These are phyloP conservation scores for Boehmeria nivea DNA, from an alignment of 306 rosid species.

Conservation along the genomic window DNA sequence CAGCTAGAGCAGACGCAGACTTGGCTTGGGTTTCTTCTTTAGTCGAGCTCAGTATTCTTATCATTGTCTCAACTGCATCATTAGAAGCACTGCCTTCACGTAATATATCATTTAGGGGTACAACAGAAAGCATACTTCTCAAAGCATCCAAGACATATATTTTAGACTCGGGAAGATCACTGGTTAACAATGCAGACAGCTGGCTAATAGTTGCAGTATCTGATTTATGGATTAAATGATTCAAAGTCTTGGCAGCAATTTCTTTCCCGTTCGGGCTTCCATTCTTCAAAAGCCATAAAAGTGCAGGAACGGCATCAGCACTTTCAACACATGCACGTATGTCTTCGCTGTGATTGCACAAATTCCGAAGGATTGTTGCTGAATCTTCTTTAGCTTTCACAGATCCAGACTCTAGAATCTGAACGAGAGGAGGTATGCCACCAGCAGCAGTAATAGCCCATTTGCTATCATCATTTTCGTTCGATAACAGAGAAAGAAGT, in stretches of 20 bases:
- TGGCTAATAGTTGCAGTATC: slow-evolving; percentile 95
- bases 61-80: slow-evolving; percentile 90
- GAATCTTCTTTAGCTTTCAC: slow-evolving; percentile 98
- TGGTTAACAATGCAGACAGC: slow-evolving; percentile 86
- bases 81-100: slow-evolving; percentile 93
- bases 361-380: slow-evolving; percentile 82
- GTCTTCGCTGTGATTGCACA: slow-evolving; percentile 99
- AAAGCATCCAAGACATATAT: slow-evolving; percentile 83
- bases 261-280: slow-evolving; percentile 97
- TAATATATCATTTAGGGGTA: slow-evolving; percentile 73
- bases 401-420: slow-evolving; percentile 91
- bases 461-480: slow-evolving; percentile 94
- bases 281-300: slow-evolving; percentile 89
- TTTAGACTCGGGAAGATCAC: slow-evolving; percentile 94
- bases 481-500: slow-evolving; percentile 77
- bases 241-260: slow-evolving; percentile 94
- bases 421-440: slow-evolving; percentile 99
- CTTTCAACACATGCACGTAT: slow-evolving; percentile 99
- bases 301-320: slow-evolving; percentile 97
- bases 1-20: slow-evolving; percentile 90
- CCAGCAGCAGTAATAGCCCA: slow-evolving; percentile 99
- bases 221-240: slow-evolving; percentile 92
- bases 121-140: slow-evolving; percentile 86
- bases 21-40: slow-evolving; percentile 95
- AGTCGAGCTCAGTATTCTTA: slow-evolving; percentile 62